Evolutionary conservation across 2,329 filamentous ascomycete genomes (phyloP), one percentile per base, ranked within the genome.

Genomic region (Orbilia ellipsospora): DNA sequence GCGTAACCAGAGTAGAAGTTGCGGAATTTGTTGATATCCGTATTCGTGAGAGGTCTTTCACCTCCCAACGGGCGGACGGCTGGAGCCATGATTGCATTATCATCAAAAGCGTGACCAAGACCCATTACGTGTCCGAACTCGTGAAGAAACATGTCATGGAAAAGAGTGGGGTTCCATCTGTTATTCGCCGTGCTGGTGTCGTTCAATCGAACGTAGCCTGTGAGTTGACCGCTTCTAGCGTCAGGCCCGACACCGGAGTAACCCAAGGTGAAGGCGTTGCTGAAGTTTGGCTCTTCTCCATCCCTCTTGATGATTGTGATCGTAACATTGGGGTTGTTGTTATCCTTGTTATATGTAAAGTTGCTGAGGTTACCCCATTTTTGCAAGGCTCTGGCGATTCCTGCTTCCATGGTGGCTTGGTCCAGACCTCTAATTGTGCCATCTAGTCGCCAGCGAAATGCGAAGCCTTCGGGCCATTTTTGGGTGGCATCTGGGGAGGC

Each of bases 121-220:
- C 60, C 60, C 18, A 62, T 16, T 4, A 62, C 59, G 26, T 62
- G 59, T 2, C 59, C 59, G 12, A 62, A 51, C n/a, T 63, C 60
- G 36, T 63, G 60, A 13, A 63, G 28, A 12, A 63, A 63, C 10
- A 40, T 42, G 42, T 52, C 26, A 15, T 63, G 50, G 7, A 63
- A 28, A 15, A 20, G 36, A 20, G 28, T 42, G n/a, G 36, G 48
- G 18, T 52, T 52, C 60, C 60, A 63, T 20, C 48, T 20, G 13
- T 26, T 31, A n/a, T 6, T 40, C 8, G n/a, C 48, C 16, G 60
- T 50, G 23, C 28, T 31, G n/a, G 59, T 51, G 31, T 63, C 48
- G 23, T 63, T 63, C 8, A 63, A 54, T 16, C 28, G 40, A 13
- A 63, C 20, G 12, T 36, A 42, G 13, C 60, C 59, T 6, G n/a